phyloP scores from a whole-genome alignment of 306 rosid genomes.

The Acacia crassicarpa region DNA sequence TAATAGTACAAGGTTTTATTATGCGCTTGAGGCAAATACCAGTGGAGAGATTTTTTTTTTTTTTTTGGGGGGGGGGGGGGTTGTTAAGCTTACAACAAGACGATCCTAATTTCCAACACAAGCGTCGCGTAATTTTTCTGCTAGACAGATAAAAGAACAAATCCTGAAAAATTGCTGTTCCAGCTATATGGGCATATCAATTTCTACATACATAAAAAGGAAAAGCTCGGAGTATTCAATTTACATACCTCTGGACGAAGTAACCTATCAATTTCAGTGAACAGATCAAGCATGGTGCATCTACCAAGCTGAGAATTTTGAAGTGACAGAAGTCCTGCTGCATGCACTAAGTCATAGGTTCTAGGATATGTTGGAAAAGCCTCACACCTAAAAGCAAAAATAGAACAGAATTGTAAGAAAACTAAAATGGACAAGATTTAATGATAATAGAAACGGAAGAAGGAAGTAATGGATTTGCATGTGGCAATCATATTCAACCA shows the following conservation, averaged over 20 bases:
- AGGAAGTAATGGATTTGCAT: slow-evolving; percentile 7
- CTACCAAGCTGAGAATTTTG: slow-evolving; percentile 61
- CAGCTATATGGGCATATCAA: background rate
- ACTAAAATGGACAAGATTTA: background rate
- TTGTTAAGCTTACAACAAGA: background rate
- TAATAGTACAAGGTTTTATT: background rate
- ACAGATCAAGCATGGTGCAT: slow-evolving; percentile 77
- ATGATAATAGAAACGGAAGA: background rate
- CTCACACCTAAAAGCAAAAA: slow-evolving; percentile 72
- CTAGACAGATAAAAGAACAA: background rate
- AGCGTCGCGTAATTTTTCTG: background rate
- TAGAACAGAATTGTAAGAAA: slow-evolving; percentile 15
- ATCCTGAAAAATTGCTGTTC: background rate
- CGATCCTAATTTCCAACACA: background rate
- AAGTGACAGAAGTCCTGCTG: slow-evolving; percentile 85
- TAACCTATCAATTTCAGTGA: slow-evolving; percentile 85
- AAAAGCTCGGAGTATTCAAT: background rate
- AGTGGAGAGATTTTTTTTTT: too few relatives aligned
- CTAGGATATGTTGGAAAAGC: slow-evolving; percentile 94
- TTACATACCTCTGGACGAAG: slow-evolving; percentile 92
- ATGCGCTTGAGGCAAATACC: background rate
- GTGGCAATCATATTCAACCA: slow-evolving; percentile 16
- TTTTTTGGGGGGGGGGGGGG: too few relatives aligned
- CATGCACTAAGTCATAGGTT: slow-evolving; percentile 96
- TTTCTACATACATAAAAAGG: background rate